Percentiles rank a stretch among this genome's conserved stretches.
These are phyloP conservation scores for Lentinula sp. DNA, from an alignment of 768 basidiomycete genomes.

Conservation along the genomic window DNA sequence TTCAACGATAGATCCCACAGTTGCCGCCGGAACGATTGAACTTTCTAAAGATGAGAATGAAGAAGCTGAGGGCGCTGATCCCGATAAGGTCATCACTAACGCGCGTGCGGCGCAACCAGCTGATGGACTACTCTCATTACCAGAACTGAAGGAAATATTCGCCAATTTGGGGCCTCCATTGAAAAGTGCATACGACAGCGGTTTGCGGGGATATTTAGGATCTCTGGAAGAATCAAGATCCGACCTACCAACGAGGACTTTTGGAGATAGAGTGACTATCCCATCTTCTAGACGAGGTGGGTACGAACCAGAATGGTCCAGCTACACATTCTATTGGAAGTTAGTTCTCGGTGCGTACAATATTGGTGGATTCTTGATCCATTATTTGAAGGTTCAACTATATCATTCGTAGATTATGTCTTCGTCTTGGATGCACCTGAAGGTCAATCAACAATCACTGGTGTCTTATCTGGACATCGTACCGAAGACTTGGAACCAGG, in stretches of 20 bases:
- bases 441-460: slow-evolving; percentile 29
- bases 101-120: slow-evolving; percentile 50
- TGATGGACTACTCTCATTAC: slow-evolving; percentile 65
- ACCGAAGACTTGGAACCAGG: slow-evolving; percentile 60
- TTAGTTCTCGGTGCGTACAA: slow-evolving; percentile 58
- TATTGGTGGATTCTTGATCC: neutral
- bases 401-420: slow-evolving; percentile 71
- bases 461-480: slow-evolving; percentile 58
- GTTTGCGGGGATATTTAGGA: slow-evolving; percentile 23
- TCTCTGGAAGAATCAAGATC: slow-evolving; percentile 10
- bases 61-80: slow-evolving; percentile 44
- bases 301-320: slow-evolving; percentile 81
- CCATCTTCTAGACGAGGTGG: slow-evolving; percentile 41
- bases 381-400: neutral
- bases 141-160: slow-evolving; percentile 51
- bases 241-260: slow-evolving; percentile 28
- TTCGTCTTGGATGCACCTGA: slow-evolving; percentile 56
- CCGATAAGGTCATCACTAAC: slow-evolving; percentile 68
- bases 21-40: slow-evolving; percentile 22
- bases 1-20: slow-evolving; percentile 57
- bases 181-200: slow-evolving; percentile 66
- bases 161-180: slow-evolving; percentile 25
- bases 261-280: slow-evolving; percentile 41
- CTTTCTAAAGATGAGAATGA: slow-evolving; percentile 37
- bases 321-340: slow-evolving; percentile 86